Evolutionary conservation across 1,284 basidiomycete species (phyloP).

Genomic region (Malassezia brasiliensis): DNA sequence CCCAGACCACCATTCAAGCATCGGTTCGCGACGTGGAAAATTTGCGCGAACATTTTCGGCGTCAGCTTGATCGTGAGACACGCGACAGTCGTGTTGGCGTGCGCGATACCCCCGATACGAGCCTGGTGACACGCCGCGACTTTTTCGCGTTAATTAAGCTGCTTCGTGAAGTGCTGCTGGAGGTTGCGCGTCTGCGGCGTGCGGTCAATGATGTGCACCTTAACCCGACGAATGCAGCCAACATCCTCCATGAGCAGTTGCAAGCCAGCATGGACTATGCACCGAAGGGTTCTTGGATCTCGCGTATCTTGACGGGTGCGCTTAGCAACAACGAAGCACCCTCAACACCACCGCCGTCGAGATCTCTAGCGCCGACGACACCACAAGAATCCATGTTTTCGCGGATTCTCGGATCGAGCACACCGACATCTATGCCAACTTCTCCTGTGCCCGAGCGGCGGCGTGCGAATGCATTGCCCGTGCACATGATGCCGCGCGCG

Average conservation of each 20-base stretch:
- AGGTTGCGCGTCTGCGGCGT: conserved; percentile 70
- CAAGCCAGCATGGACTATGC: conserved; percentile 20
- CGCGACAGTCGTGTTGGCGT: conserved; percentile 10
- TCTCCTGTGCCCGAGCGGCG: neutral
- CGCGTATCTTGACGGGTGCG: conserved; percentile 10
- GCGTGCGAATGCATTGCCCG: neutral
- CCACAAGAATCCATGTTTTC: conserved; percentile 1
- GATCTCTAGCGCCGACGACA: neutral
- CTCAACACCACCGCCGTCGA: neutral
- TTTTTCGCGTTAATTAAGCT: conserved; percentile 73
- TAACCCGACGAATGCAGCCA: conserved; percentile 61
- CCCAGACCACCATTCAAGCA: conserved; percentile 67
- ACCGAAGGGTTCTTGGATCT: conserved; percentile 8
- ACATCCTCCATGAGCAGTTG: conserved; percentile 40
- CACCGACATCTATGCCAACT: neutral
- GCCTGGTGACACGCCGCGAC: conserved; percentile 66
- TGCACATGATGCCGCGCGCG: conserved; percentile 1
- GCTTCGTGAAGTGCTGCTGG: conserved; percentile 71
- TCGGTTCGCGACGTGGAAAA: conserved; percentile 64
- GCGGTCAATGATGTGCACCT: conserved; percentile 82
- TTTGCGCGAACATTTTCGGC: conserved; percentile 66
- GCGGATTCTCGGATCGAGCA: neutral
- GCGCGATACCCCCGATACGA: conserved; percentile 18
- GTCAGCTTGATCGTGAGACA: conserved; percentile 53
- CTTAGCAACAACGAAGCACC: neutral